Evolutionary conservation across 108 stramenopile species (phyloP), one percentile per base, ranked within the genome.

Genomic region (Aurantiochytrium sp.): DNA sequence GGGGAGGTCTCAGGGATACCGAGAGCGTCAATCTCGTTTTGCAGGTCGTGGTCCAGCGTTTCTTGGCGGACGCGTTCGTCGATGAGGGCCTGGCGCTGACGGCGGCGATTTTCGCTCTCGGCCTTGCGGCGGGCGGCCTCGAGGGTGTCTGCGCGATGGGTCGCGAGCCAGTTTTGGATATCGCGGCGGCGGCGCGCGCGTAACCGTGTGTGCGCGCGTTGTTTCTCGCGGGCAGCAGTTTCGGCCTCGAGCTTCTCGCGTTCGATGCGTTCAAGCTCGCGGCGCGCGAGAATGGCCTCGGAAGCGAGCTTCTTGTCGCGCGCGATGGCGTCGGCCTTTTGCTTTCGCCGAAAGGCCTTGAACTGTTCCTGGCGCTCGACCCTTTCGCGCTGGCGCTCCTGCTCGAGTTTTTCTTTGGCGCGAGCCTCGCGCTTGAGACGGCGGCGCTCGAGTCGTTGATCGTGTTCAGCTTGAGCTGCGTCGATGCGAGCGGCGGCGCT

Each of bases 321-420:
- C 39, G 32, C 10, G n/a, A n/a, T 24, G 39, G 73, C 73, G 6
- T 48, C 27, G 6, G 6, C 42, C 45, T 81, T 81, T 48, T 81
- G 42, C 45, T 81, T 48, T 48, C 73, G 39, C 12, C n/a, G 42
- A 48, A 48, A 48, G n/a, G 45, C 73, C 32, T 81, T 81, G 45
- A 81, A 81, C 45, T 81, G 73, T 81, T 81, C 73, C 39, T 81
- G 39, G 42, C 73, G 39, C 32, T 81, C 42, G 24, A 81, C 42
- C 39, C 45, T 22, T 48, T 81, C 73, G 8, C 73, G 21, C 42
- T 27, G 45, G 6, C n/a, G 39, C 45, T 81, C 73, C 12, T 81
- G 45, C 45, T 81, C 73, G 2, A 27, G 24, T 27, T 27, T 41
- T 30, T 81, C 73, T 41, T 48, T 41, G 6, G n/a, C 42, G 6